Base-by-base conservation (phyloP, 2,329 filamentous ascomycete species). In the Diplocarpon mali region DNA sequence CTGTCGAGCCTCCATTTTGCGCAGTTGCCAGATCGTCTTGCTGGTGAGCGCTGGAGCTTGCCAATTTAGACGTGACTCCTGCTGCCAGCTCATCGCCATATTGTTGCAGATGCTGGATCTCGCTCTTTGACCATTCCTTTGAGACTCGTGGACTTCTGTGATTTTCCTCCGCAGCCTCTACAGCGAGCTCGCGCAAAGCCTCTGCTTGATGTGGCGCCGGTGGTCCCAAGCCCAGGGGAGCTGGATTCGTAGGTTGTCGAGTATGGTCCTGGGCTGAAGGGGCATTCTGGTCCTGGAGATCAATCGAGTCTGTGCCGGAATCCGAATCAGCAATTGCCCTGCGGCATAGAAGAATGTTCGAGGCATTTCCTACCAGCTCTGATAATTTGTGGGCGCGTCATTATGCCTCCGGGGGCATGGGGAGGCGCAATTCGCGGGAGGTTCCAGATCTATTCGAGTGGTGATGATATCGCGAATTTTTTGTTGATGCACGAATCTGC, bases 201-300 rank as follows among this genome's bases (percentile, higher is more conserved):
- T 86, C 80, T 55, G 87, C 83, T 66, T 96, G 89, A 62, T 95
- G 89, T 36, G 86, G 80, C 53, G 81, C 65, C 35, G 52, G 56
- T 58, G 53, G 72, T 65, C 49, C 74, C 68, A 53, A 67, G 50
- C 66, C 75, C 57, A 71, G 66, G 47, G 68, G 71, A 47, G 67
- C 64, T 52, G 71, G 66, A 53, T 70, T 67, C 46, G 65, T 62
- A 44, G 68, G 69, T 59, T 76, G 75, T 54, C 70, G 71, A 13
- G 74, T 70, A 64, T 94, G 88, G 62, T 89, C 83, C 68, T 94
- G 76, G 32, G 90, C 86, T 37, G 89, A 92, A 29, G 88, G 87
- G 47, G 83, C 72, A 60, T 81, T 71, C 60, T 80, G 84, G 66
- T 87, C 78, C 73, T 96, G 92, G 42, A 96, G 79, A 68, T 96